These are phyloP conservation scores for Dactylellina sp. DNA, from an alignment of 2,329 filamentous ascomycete genomes.

Conservation along the genomic window DNA sequence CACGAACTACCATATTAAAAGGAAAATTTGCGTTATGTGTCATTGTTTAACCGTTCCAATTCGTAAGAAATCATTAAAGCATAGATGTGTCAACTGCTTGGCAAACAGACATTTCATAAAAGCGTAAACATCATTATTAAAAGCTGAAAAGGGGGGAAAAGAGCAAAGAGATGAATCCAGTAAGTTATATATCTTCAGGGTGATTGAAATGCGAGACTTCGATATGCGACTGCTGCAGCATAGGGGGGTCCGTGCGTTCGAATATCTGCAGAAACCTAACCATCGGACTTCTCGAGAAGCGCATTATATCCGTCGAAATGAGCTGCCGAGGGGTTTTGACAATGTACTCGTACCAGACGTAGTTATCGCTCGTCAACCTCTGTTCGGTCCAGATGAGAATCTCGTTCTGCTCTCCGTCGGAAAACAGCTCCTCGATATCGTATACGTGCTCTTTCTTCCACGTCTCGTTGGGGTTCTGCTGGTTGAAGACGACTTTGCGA, in stretches of 20 bases:
- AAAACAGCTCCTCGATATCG: slow-evolving; percentile 37
- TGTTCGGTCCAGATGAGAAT: slow-evolving; percentile 48
- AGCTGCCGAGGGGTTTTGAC: slow-evolving; percentile 34
- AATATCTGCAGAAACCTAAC: slow-evolving; percentile 53
- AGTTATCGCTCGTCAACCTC: slow-evolving; percentile 36
- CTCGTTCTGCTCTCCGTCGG: slow-evolving; percentile 35
- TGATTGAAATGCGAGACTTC: slow-evolving; percentile 52
- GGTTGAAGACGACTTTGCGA: slow-evolving; percentile 40
- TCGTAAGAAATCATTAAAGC: too few relatives aligned
- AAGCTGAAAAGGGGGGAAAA: too few relatives aligned
- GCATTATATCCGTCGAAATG: slow-evolving; percentile 40
- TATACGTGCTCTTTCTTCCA: slow-evolving; percentile 47
- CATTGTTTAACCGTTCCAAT: too few relatives aligned
- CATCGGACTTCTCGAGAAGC: slow-evolving; percentile 42
- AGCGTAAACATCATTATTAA: slow-evolving; percentile 7
- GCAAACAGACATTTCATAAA: too few relatives aligned
- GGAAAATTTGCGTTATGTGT: too few relatives aligned
- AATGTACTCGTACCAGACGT: slow-evolving; percentile 49
- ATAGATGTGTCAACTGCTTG: too few relatives aligned
- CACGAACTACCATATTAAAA: too few relatives aligned
- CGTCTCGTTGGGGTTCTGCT: slow-evolving; percentile 50
- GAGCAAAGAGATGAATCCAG: not conserved
- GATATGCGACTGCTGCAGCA: slow-evolving; percentile 49
- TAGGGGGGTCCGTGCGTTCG: slow-evolving; percentile 44
- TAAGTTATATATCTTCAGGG: slow-evolving; percentile 2